A percentile compares a stretch with the other conserved stretches of the same genome.
Conservation (phyloP, 2,329 filamentous ascomycete species). For the Claviceps sp. region DNA sequence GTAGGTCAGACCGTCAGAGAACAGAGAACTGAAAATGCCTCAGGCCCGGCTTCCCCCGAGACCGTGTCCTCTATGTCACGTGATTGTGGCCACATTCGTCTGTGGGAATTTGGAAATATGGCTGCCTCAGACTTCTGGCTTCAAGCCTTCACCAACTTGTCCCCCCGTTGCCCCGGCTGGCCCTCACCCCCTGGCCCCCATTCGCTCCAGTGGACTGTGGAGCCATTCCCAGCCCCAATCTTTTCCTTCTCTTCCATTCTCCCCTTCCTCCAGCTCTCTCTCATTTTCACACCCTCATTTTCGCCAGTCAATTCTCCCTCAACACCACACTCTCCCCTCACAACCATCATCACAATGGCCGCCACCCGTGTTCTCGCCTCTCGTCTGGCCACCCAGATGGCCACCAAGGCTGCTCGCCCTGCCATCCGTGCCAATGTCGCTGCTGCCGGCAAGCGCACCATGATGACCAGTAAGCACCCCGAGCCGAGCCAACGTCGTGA, state of each 20-base stretch:
- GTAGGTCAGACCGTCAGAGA: no score
- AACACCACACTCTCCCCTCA: constrained; percentile 14
- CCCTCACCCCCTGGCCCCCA: constrained; percentile 15
- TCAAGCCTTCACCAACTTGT: constrained; percentile 10
- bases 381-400: constrained; percentile 65
- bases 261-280: constrained; percentile 20
- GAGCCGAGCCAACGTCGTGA: constrained; percentile 6
- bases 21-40: no score
- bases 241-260: constrained; percentile 28
- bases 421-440: constrained; percentile 51
- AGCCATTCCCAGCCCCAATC: constrained; percentile 21
- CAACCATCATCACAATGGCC: constrained; percentile 63
- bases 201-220: constrained; percentile 17
- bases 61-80: no score
- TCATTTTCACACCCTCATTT: constrained; percentile 19
- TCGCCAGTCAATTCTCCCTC: constrained; percentile 17
- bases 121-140: constrained; percentile 12
- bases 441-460: constrained; percentile 61
- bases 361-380: constrained; percentile 66
- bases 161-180: constrained; percentile 23
- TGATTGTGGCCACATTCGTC: no score
- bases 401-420: constrained; percentile 66
- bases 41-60: constrained; percentile 20
- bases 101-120: no score
- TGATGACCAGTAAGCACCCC: constrained; percentile 52